Conservation (phyloP, 1,284 basidiomycete species). For the Puccinia hordei region DNA sequence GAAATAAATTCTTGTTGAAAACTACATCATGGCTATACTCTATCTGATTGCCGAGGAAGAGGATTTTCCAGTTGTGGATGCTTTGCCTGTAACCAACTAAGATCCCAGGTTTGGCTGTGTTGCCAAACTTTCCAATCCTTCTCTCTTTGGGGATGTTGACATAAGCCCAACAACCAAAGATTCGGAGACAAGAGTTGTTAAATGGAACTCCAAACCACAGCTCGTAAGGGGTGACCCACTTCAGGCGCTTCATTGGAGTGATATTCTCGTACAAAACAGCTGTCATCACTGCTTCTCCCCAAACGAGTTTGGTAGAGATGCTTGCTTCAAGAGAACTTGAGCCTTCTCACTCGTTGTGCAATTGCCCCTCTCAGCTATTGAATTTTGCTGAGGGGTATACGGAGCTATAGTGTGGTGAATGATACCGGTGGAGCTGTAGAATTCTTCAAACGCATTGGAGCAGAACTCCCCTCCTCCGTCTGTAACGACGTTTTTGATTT, state of each 20-base stretch:
- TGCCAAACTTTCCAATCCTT: background rate
- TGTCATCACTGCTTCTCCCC: background rate
- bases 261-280: constrained; percentile 9
- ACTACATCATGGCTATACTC: constrained; percentile 16
- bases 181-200: background rate
- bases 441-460: background rate
- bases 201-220: background rate
- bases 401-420: background rate
- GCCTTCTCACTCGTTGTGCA: constrained; percentile 53
- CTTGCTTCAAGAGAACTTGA: background rate
- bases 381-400: constrained; percentile 59
- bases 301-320: too few relatives aligned
- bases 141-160: constrained; percentile 24
- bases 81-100: constrained; percentile 5
- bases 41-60: background rate
- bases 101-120: background rate
- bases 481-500: background rate
- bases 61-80: background rate
- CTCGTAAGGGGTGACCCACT: background rate
- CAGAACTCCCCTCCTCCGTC: background rate
- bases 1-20: background rate
- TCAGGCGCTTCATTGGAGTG: constrained; percentile 8
- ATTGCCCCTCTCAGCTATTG: constrained; percentile 57
- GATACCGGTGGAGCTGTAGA: background rate
- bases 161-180: constrained; percentile 16